Evolutionary conservation across 2,329 filamentous ascomycete genomes (phyloP).

Genomic region (Beauveria sp.): DNA sequence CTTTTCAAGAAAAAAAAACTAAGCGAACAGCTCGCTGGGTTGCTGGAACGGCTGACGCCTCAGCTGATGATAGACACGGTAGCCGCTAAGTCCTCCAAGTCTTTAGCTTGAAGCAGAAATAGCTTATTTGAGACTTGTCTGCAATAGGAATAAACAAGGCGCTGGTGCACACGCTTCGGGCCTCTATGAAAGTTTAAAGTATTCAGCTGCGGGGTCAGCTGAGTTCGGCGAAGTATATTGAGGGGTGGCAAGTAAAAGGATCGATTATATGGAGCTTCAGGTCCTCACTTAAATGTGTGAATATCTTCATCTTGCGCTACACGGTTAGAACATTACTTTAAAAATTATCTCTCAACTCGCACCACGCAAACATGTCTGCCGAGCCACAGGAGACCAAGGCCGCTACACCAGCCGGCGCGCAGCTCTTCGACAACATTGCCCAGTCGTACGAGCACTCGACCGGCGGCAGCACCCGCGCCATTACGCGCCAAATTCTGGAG

Average conservation of each 20-base stretch:
- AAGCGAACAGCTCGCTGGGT: too few relatives aligned
- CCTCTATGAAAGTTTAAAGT: not conserved
- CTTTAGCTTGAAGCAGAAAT: too few relatives aligned
- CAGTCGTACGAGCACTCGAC: constrained; percentile 14
- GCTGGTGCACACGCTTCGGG: too few relatives aligned
- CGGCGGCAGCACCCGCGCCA: constrained; percentile 15
- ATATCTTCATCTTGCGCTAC: too few relatives aligned
- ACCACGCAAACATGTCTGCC: not conserved
- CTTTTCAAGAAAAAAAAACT: too few relatives aligned
- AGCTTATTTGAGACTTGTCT: too few relatives aligned
- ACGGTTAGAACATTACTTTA: too few relatives aligned
- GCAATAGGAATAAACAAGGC: too few relatives aligned
- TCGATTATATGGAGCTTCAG: too few relatives aligned
- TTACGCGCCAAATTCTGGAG: constrained; percentile 13
- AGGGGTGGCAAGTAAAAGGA: not conserved
- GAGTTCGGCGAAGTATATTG: not conserved
- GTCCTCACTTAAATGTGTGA: not conserved
- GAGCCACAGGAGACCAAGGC: not conserved
- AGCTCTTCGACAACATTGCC: constrained; percentile 11
- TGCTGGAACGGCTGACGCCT: too few relatives aligned
- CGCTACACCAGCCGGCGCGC: not conserved
- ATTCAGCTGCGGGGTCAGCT: not conserved
- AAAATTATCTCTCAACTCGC: not conserved
- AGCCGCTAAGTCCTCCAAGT: too few relatives aligned
- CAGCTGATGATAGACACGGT: too few relatives aligned